phyloP scores from a whole-genome alignment of 768 basidiomycete genomes.

The Holtermannia corniformis region DNA sequence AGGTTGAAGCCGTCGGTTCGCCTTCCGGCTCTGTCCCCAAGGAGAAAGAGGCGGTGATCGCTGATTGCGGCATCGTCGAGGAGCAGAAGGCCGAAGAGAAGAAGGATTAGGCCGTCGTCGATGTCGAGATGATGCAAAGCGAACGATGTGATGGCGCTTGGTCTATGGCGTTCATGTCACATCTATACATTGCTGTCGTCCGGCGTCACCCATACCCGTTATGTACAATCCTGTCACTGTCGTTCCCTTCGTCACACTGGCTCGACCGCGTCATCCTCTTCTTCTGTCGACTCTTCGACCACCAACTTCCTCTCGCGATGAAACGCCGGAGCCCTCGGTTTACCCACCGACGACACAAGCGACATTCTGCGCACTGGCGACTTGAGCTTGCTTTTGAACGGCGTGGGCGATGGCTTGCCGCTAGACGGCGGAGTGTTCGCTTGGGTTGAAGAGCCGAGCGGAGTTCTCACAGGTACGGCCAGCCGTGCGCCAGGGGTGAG shows the following conservation, averaged over 20 bases:
- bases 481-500: neutral
- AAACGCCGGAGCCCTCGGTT: neutral
- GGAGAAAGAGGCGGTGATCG: slow-evolving; percentile 18
- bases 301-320: neutral
- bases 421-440: neutral
- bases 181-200: no score
- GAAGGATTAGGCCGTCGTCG: no score
- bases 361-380: neutral
- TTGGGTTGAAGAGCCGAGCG: neutral
- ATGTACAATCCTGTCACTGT: no score
- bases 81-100: slow-evolving; percentile 5
- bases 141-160: no score
- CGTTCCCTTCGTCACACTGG: no score
- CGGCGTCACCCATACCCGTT: no score
- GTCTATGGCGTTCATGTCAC: no score
- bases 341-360: neutral
- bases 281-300: neutral
- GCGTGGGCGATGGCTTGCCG: no score
- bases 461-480: neutral
- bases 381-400: neutral
- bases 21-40: slow-evolving; percentile 21
- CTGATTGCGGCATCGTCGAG: slow-evolving; percentile 13
- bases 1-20: slow-evolving; percentile 46
- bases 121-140: no score
- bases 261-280: no score